Evolutionary conservation across 73 alveolate genomes (phyloP), one percentile per base, ranked within the genome.

Genomic region (Urostyla sp.): DNA sequence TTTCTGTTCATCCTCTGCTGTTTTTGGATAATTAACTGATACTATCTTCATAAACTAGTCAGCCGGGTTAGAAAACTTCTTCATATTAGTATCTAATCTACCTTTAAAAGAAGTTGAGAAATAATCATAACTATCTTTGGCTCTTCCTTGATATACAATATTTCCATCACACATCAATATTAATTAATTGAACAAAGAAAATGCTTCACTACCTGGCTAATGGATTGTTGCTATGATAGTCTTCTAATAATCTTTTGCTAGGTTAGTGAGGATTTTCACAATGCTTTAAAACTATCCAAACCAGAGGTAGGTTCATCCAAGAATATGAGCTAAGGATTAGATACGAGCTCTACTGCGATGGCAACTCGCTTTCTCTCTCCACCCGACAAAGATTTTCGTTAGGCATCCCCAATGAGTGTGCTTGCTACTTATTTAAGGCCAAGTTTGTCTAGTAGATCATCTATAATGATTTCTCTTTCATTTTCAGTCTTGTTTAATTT

Each of bases 191-290:
- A 74, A 74, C 1, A 10, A 13, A 7, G 37, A 35, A 35, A 74
- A 74, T 26, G 87, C 37, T 18, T 89, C 93, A 26, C 93, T 85
- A 13, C 79, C 46, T 20, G 96, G 96, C 61, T 89, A 67, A 77
- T 89, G 96, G 6, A 89, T 84, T 26, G 96, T 89, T 30, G 90
- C 90, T 13, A 89, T 75, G 0, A 89, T 75, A 10, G 91, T 85
- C 67, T 67, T 89, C 16, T 86, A 85, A 30, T 24, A 26, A 36
- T 46, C 54, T 18, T 21, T 43, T 46, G 44, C 26, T 36, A 30
- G 31, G 50, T 32, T 4, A 49, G 21, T 26, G 34, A 61, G 30
- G 0, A 52, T 30, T 28, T 30, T 31, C 72, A 50, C 34, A 60
- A 32, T 21, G 87, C 87, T 8, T 36, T 54, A 57, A 72, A 82